Conservation (phyloP, 768 basidiomycete genomes). For the Termitomyces titanicus region DNA sequence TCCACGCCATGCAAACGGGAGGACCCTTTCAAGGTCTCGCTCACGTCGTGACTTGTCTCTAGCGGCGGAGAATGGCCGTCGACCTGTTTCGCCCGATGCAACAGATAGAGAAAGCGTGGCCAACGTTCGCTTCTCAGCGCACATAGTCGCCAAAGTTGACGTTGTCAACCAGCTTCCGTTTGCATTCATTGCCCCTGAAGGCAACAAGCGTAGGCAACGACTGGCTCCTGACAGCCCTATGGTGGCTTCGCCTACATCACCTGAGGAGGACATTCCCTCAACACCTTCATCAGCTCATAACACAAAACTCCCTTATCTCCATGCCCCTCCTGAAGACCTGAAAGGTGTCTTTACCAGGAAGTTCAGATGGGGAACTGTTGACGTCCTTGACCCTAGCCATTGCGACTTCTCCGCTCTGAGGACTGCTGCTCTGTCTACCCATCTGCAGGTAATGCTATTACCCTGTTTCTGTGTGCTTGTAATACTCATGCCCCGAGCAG, state of each 20-base stretch:
- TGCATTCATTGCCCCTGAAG: constrained; percentile 75
- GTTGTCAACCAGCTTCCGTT: constrained; percentile 66
- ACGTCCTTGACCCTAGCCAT: constrained; percentile 81
- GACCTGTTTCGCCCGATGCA: constrained; percentile 54
- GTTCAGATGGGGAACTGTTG: constrained; percentile 87
- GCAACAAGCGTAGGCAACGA: constrained; percentile 38
- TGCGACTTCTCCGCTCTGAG: constrained; percentile 86
- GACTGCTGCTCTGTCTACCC: constrained; percentile 79
- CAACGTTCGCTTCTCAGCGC: constrained; percentile 74
- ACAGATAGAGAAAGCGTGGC: constrained; percentile 68
- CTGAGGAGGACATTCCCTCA: constrained; percentile 40
- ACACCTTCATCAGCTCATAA: constrained; percentile 36
- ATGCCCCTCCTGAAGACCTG: constrained; percentile 62
- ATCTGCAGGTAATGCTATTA: constrained; percentile 62
- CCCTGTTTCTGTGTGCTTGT: neutral
- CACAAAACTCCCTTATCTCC: constrained; percentile 36
- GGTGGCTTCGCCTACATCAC: constrained; percentile 21
- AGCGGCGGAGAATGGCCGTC: constrained; percentile 53
- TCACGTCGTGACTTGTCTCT: constrained; percentile 67
- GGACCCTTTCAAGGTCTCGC: constrained; percentile 59
- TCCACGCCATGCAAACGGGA: constrained; percentile 38
- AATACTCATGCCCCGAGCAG: constrained; percentile 31
- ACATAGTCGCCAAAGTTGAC: constrained; percentile 57
- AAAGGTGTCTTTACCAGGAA: constrained; percentile 73
- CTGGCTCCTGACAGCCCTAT: constrained; percentile 29